Evolutionary conservation across 345 rosid species (phyloP).

Genomic region (Linum usitatissimum): DNA sequence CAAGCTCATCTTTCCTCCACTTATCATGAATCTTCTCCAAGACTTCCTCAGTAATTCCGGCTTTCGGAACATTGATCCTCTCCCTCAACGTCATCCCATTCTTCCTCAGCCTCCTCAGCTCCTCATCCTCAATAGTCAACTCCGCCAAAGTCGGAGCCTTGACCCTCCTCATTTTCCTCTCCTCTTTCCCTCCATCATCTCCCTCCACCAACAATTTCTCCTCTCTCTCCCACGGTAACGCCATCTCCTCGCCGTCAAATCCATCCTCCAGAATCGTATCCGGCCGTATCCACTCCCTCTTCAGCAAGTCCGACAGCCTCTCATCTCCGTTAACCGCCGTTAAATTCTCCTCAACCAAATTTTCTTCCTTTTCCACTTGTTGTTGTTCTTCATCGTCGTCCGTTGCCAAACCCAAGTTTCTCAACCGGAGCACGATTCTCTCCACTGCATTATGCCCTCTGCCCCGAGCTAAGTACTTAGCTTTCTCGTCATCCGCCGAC

Average conservation of each 20-base stretch:
- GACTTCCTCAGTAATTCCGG: conserved; percentile 75
- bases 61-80: conserved; percentile 75
- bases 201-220: conserved; percentile 13
- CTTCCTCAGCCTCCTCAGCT: conserved; percentile 69
- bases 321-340: conserved; percentile 60
- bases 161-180: conserved; percentile 29
- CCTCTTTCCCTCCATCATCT: conserved; percentile 11
- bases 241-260: conserved; percentile 22
- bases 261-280: conserved; percentile 46
- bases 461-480: conserved; percentile 22
- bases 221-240: conserved; percentile 61
- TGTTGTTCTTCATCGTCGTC: conserved; percentile 49
- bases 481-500: conserved; percentile 9
- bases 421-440: conserved; percentile 70
- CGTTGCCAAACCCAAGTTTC: conserved; percentile 66
- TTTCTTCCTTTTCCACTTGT: conserved; percentile 18
- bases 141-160: conserved; percentile 89
- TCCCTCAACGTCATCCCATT: conserved; percentile 68
- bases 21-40: conserved; percentile 79
- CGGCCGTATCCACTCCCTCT: conserved; percentile 83
- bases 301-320: conserved; percentile 63
- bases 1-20: conserved; percentile 94
- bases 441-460: conserved; percentile 65
- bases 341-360: neutral
- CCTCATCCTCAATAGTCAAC: conserved; percentile 78